Evolutionary conservation across 2,329 filamentous ascomycete species (phyloP).

Genomic region (Fusarium secorum): DNA sequence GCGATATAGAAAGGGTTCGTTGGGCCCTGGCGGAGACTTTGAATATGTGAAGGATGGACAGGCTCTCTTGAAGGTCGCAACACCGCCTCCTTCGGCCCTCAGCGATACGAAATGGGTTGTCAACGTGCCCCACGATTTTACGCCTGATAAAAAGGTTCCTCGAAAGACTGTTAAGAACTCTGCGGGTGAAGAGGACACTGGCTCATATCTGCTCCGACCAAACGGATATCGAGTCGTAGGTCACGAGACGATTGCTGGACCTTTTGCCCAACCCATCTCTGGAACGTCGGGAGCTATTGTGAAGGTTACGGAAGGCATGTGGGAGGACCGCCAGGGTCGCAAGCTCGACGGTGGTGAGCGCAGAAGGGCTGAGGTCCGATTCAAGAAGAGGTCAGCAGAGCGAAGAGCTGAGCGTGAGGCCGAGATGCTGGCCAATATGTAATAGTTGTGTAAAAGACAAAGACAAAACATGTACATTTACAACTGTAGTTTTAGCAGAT

Average conservation of each 20-base stretch:
- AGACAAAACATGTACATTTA: slow-evolving; percentile 41
- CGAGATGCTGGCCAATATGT: slow-evolving; percentile 47
- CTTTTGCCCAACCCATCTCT: slow-evolving; percentile 74
- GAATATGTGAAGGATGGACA: slow-evolving; percentile 69
- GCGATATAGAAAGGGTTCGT: slow-evolving; percentile 78
- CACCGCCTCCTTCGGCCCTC: slow-evolving; percentile 47
- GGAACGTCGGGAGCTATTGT: slow-evolving; percentile 71
- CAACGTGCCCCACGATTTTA: slow-evolving; percentile 59
- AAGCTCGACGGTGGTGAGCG: slow-evolving; percentile 98
- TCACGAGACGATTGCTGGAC: slow-evolving; percentile 75
- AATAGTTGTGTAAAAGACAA: slow-evolving; percentile 31
- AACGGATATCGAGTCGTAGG: slow-evolving; percentile 70
- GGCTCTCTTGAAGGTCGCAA: slow-evolving; percentile 60
- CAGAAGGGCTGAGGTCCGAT: slow-evolving; percentile 82
- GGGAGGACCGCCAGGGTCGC: slow-evolving; percentile 85
- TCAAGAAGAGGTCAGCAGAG: slow-evolving; percentile 83
- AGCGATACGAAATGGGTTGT: slow-evolving; percentile 61
- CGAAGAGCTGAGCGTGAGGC: slow-evolving; percentile 71
- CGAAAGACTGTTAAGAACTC: slow-evolving; percentile 29
- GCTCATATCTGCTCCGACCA: slow-evolving; percentile 42
- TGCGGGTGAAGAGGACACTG: not conserved
- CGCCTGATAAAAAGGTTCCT: slow-evolving; percentile 42
- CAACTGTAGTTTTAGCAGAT: slow-evolving; percentile 43
- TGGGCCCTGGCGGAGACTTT: slow-evolving; percentile 85
- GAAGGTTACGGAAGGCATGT: slow-evolving; percentile 83